Conservation (phyloP, 2,329 filamentous ascomycete genomes). For the Byssochlamys sp. region DNA sequence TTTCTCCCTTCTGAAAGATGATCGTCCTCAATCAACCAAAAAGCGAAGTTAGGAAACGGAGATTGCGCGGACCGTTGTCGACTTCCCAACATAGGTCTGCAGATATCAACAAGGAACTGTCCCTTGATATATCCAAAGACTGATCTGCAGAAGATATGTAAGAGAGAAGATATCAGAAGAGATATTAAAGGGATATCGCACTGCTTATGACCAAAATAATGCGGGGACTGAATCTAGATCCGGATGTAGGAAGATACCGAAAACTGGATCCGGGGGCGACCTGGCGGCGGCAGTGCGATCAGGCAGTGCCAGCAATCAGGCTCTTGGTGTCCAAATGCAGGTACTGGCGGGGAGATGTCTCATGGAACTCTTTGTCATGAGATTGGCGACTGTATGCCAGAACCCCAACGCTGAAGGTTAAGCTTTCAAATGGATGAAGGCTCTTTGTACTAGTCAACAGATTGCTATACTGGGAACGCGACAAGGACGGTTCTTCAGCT, state of each 20-base stretch:
- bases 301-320: constrained; percentile 1
- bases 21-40: background rate
- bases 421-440: background rate
- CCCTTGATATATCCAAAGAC: background rate
- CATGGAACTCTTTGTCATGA: constrained; percentile 1
- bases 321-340: constrained; percentile 1
- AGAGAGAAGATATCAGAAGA: background rate
- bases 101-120: background rate
- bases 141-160: background rate
- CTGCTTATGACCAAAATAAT: background rate
- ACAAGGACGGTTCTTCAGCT: background rate
- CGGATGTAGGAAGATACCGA: background rate
- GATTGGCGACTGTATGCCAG: background rate
- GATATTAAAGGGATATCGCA: background rate
- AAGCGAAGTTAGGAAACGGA: background rate
- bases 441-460: background rate
- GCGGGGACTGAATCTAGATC: constrained; percentile 3
- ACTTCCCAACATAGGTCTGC: background rate
- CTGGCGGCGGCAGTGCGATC: background rate
- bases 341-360: constrained; percentile 1
- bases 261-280: background rate
- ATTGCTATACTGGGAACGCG: background rate
- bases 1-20: background rate
- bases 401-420: background rate
- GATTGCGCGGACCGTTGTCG: background rate